Evolutionary conservation across 805 yeast species (phyloP).

Genomic region (Candida morakotiae): DNA sequence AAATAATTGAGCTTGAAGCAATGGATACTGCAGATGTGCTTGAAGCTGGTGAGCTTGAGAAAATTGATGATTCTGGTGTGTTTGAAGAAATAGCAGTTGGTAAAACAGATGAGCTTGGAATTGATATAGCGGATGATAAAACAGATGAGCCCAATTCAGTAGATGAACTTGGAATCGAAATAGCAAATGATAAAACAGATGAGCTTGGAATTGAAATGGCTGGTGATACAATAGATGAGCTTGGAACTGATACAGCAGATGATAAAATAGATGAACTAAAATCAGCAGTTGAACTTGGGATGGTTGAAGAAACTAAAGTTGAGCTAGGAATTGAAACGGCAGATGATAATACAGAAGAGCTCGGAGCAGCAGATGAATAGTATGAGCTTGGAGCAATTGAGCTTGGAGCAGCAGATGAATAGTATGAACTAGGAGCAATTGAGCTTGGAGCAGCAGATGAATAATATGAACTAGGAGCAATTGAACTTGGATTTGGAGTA

Average conservation of each 20-base stretch:
- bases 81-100: not conserved
- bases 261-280: not conserved
- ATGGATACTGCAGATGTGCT: not conserved
- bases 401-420: not conserved
- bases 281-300: not conserved
- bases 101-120: not conserved
- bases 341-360: not conserved
- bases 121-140: not conserved
- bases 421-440: not conserved
- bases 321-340: not conserved
- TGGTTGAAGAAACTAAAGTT: not conserved
- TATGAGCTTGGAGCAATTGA: not conserved
- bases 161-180: conserved; percentile 1
- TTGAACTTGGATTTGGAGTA: not conserved
- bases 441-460: conserved; percentile 1
- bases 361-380: not conserved
- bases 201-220: not conserved
- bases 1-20: not conserved
- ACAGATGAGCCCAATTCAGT: not conserved
- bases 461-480: not conserved
- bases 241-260: not conserved
- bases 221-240: not conserved
- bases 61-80: not conserved
- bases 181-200: not conserved
- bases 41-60: not conserved